Evolutionary conservation across 1,284 basidiomycete genomes (phyloP).

Genomic region (Cryptococcus sp.): DNA sequence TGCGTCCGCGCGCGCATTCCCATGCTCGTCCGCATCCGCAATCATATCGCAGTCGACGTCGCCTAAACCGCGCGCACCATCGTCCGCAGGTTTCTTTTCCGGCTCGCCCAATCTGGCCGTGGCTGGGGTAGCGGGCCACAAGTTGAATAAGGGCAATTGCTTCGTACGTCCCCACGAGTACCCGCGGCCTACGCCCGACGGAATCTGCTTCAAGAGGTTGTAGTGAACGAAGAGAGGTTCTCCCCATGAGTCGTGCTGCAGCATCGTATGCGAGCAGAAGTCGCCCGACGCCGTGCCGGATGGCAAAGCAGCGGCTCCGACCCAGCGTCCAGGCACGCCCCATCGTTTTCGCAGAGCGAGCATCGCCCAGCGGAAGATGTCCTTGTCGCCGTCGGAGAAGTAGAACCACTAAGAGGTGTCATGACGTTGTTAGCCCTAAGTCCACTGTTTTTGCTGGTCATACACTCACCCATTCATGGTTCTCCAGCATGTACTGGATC

Average conservation of each 20-base stretch:
- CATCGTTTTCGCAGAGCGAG: constrained; percentile 57
- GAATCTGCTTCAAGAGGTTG: constrained; percentile 56
- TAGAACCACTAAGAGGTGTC: constrained; percentile 52
- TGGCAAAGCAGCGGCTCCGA: constrained; percentile 53
- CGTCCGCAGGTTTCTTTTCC: constrained; percentile 33
- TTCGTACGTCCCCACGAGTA: constrained; percentile 54
- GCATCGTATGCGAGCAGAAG: constrained; percentile 55
- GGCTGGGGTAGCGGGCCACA: constrained; percentile 33
- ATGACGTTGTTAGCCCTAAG: constrained; percentile 5
- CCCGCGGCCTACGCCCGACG: constrained; percentile 47
- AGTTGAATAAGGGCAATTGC: constrained; percentile 48
- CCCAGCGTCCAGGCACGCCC: constrained; percentile 57
- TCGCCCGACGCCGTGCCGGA: constrained; percentile 46
- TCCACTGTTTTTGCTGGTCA: neutral
- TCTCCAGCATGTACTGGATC: constrained; percentile 54
- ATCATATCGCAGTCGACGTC: constrained; percentile 56
- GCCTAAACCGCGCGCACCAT: constrained; percentile 37
- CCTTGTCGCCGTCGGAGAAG: constrained; percentile 58
- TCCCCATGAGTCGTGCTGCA: constrained; percentile 56
- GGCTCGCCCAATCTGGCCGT: constrained; percentile 42
- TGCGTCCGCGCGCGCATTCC: constrained; percentile 45
- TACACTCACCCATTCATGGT: constrained; percentile 41
- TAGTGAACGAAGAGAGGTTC: constrained; percentile 56
- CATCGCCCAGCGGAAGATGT: constrained; percentile 57
- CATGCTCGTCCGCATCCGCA: constrained; percentile 54